Evolutionary conservation across 73 alveolate species (phyloP).

Genomic region (Paramecium sexaurelia): DNA sequence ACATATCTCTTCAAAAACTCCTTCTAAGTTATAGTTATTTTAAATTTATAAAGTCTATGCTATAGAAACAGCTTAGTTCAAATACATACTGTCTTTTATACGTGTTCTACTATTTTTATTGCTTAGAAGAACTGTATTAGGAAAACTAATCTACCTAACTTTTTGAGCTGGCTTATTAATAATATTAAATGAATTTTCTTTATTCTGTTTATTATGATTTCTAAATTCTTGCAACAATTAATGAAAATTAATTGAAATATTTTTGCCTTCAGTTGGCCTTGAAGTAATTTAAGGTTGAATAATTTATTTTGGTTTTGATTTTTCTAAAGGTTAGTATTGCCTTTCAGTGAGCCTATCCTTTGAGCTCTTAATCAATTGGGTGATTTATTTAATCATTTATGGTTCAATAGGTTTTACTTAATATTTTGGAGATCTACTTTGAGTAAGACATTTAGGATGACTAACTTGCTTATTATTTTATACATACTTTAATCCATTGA

Average conservation of each 20-base stretch:
- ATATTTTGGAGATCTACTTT: slow-evolving; percentile 49
- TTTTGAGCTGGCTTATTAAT: slow-evolving; percentile 13
- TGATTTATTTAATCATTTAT: not conserved
- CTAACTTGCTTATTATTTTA: not conserved
- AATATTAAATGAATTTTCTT: slow-evolving; percentile 33
- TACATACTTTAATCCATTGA: not conserved
- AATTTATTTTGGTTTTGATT: not conserved
- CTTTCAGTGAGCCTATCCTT: slow-evolving; percentile 16
- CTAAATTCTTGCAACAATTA: not conserved
- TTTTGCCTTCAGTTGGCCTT: not conserved
- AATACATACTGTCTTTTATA: not conserved
- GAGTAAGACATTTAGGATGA: slow-evolving; percentile 57
- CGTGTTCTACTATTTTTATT: not conserved
- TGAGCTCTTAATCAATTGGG: slow-evolving; percentile 25
- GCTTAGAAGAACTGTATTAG: not conserved
- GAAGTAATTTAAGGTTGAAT: slow-evolving; percentile 9
- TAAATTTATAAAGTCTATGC: not conserved
- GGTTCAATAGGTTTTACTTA: not conserved
- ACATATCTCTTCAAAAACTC: not conserved
- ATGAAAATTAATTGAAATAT: slow-evolving; percentile 23
- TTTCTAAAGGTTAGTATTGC: not conserved
- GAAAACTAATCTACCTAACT: slow-evolving; percentile 42
- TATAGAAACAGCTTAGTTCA: not conserved
- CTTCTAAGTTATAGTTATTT: not conserved
- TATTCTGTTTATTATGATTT: not conserved